Percentiles rank a stretch among this genome's conserved stretches.
These are phyloP conservation scores for Elsinoe fawcettii DNA, from an alignment of 2,329 filamentous ascomycete species.

Conservation along the genomic window DNA sequence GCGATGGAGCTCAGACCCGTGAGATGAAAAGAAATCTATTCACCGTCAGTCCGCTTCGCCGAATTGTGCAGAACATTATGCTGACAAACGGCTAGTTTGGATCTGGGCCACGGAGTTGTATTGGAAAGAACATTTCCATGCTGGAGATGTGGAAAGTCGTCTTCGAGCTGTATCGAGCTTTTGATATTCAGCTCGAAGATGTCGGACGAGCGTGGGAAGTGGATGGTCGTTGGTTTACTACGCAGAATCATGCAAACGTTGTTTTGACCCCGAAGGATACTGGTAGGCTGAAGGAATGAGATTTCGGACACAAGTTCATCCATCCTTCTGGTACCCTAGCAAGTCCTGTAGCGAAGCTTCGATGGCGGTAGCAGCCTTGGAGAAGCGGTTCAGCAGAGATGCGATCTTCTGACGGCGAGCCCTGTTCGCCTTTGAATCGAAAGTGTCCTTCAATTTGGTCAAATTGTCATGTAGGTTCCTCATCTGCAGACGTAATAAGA, in stretches of 20 bases:
- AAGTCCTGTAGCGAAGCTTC: background rate
- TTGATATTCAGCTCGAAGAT: constrained; percentile 21
- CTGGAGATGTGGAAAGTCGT: constrained; percentile 29
- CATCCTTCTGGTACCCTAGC: background rate
- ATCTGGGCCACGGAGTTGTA: constrained; percentile 28
- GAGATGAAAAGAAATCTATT: background rate
- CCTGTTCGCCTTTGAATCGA: background rate
- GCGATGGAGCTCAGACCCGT: constrained; percentile 22
- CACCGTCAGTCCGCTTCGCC: background rate
- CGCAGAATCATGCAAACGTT: background rate
- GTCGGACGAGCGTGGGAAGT: constrained; percentile 22
- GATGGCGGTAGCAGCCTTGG: background rate
- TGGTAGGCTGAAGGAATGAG: background rate
- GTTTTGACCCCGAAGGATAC: background rate
- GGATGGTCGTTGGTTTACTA: background rate
- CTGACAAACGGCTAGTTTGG: constrained; percentile 24
- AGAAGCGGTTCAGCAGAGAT: background rate
- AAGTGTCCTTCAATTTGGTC: background rate
- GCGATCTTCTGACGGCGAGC: background rate
- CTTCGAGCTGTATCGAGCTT: constrained; percentile 23
- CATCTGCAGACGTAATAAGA: background rate
- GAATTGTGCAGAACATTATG: too few species aligned
- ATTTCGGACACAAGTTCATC: background rate
- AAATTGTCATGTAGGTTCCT: background rate
- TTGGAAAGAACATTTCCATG: constrained; percentile 27